phyloP scores from a whole-genome alignment of 108 stramenopile species.

The Thalassiosira profunda region DNA sequence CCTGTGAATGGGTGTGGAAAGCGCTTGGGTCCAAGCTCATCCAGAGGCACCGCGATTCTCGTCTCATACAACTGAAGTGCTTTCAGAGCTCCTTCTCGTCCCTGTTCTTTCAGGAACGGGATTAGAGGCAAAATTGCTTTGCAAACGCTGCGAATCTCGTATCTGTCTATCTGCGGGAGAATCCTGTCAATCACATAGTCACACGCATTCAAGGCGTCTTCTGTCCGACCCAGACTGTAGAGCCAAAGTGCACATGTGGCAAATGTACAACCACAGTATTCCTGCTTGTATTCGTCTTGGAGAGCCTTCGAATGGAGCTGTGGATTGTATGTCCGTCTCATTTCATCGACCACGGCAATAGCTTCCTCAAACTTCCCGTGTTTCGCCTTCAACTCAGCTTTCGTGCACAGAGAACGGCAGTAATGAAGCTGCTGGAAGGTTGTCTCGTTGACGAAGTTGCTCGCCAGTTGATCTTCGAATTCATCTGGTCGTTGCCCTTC shows the following conservation, averaged over 20 bases:
- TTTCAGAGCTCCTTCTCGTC: no score
- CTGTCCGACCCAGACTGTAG: background rate
- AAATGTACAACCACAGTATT: background rate
- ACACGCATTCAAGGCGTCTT: background rate
- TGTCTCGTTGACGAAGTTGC: constrained; percentile 1
- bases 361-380: background rate
- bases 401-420: background rate
- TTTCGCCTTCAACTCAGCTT: background rate
- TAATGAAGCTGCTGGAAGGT: background rate
- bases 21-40: no score
- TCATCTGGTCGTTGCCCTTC: background rate
- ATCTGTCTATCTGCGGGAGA: constrained; percentile 3
- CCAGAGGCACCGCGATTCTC: no score
- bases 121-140: no score
- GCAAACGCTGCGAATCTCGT: no score
- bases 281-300: background rate
- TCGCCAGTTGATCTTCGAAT: background rate
- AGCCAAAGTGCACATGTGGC: background rate
- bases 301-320: background rate
- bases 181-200: background rate
- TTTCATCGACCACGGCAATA: background rate
- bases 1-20: no score
- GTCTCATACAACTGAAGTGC: no score
- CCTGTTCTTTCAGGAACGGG: no score
- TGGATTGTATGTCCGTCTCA: background rate